Evolutionary conservation across 2,329 filamentous ascomycete species (phyloP).

Genomic region (Verticillium isaacii): DNA sequence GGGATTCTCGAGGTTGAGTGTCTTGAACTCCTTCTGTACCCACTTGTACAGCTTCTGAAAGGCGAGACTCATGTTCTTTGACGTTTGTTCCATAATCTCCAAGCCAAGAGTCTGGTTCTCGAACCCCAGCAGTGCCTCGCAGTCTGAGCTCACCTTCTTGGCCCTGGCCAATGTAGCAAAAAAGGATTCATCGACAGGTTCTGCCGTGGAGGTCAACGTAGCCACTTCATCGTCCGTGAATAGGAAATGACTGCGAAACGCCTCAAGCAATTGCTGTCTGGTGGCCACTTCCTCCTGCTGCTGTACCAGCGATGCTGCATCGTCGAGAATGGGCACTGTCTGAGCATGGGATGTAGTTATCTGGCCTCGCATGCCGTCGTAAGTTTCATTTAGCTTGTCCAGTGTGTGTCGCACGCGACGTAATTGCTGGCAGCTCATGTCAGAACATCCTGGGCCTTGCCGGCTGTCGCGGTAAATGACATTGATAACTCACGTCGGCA

Average conservation of each 20-base stretch:
- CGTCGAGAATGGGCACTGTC: conserved; percentile 69
- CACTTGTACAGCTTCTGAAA: conserved; percentile 96
- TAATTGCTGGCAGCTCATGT: conserved; percentile 62
- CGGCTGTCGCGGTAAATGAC: no score
- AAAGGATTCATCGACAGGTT: conserved; percentile 81
- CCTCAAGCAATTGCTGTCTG: conserved; percentile 72
- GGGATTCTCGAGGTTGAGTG: conserved; percentile 86
- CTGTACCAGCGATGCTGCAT: conserved; percentile 67
- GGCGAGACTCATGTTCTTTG: conserved; percentile 78
- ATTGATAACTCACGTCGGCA: conserved; percentile 61
- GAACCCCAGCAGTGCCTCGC: conserved; percentile 81
- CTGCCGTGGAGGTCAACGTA: conserved; percentile 70
- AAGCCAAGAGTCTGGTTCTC: conserved; percentile 85
- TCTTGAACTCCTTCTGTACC: conserved; percentile 91
- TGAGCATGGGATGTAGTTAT: conserved; percentile 71
- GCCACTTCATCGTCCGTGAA: conserved; percentile 76
- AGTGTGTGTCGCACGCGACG: conserved; percentile 78
- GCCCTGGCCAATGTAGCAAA: conserved; percentile 73
- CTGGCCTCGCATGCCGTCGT: conserved; percentile 73
- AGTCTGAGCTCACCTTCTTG: conserved; percentile 84
- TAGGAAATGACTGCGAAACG: conserved; percentile 79
- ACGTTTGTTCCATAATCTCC: conserved; percentile 87
- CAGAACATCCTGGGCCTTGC: neutral
- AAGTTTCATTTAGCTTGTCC: conserved; percentile 71
- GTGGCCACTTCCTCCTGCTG: conserved; percentile 71